These are phyloP conservation scores for Pyronema domesticum DNA, from an alignment of 495 filamentous ascomycete genomes.

Conservation along the genomic window DNA sequence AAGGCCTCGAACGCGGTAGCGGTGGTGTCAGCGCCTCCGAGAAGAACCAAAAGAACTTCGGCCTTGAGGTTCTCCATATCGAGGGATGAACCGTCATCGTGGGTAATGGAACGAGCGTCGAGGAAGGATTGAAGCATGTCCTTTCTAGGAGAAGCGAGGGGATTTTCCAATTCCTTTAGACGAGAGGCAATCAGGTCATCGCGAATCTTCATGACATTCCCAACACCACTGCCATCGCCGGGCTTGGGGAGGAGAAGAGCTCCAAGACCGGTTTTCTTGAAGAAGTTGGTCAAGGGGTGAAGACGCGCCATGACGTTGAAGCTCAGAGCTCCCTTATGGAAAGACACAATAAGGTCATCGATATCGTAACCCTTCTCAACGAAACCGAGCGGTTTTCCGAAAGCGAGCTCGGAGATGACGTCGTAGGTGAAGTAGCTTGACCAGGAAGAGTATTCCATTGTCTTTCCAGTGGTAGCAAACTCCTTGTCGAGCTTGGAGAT, in stretches of 20 bases:
- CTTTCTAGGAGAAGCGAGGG: background rate
- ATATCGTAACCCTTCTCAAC: constrained; percentile 40
- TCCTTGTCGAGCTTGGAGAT: constrained; percentile 28
- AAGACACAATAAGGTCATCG: constrained; percentile 34
- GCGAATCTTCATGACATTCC: constrained; percentile 30
- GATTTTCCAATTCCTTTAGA: constrained; percentile 23
- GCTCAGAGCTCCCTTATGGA: constrained; percentile 22
- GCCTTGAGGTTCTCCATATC: constrained; percentile 35
- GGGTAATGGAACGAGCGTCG: too few relatives aligned
- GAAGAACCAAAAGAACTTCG: constrained; percentile 36
- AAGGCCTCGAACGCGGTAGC: constrained; percentile 38
- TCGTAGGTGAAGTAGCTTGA: constrained; percentile 40
- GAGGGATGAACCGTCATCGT: constrained; percentile 6
- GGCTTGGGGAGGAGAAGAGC: constrained; percentile 38
- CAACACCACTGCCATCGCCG: constrained; percentile 30
- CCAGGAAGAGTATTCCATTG: background rate
- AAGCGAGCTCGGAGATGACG: constrained; percentile 44
- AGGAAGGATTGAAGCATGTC: too few relatives aligned
- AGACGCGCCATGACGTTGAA: constrained; percentile 22
- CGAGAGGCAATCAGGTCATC: constrained; percentile 31
- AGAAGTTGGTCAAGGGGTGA: constrained; percentile 36
- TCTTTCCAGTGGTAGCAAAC: constrained; percentile 26
- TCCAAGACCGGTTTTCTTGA: constrained; percentile 36
- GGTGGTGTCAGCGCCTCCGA: constrained; percentile 49
- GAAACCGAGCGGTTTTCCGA: constrained; percentile 44